Evolutionary conservation across 2,329 filamentous ascomycete species (phyloP).

Genomic region (Apiospora aurea): DNA sequence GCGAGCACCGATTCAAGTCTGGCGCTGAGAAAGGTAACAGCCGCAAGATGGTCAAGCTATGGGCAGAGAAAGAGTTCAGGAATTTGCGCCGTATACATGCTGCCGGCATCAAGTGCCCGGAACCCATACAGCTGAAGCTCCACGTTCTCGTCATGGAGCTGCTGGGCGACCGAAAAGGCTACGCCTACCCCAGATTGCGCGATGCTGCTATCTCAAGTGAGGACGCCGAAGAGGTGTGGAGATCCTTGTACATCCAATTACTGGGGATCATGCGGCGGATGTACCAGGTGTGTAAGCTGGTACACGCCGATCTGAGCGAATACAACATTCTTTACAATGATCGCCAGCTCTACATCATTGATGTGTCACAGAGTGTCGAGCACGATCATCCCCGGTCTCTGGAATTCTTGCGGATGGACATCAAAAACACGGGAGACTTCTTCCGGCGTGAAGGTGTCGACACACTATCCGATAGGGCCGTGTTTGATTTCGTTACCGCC

Average conservation of each 20-base stretch:
- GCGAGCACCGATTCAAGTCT: slow-evolving; percentile 88
- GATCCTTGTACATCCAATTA: slow-evolving; percentile 79
- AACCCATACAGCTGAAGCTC: slow-evolving; percentile 87
- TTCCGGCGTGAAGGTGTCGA: slow-evolving; percentile 88
- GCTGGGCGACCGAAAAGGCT: slow-evolving; percentile 84
- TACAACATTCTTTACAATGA: slow-evolving; percentile 96
- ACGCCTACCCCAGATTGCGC: slow-evolving; percentile 85
- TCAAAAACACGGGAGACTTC: slow-evolving; percentile 95
- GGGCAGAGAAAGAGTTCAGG: slow-evolving; percentile 98
- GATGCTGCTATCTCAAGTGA: slow-evolving; percentile 79
- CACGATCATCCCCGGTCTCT: slow-evolving; percentile 92
- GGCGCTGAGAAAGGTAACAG: slow-evolving; percentile 96
- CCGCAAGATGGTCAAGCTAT: slow-evolving; percentile 96
- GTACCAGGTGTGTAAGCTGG: slow-evolving; percentile 90
- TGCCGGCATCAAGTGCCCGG: slow-evolving; percentile 88
- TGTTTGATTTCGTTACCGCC: slow-evolving; percentile 83
- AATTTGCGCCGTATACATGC: slow-evolving; percentile 86
- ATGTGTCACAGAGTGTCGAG: slow-evolving; percentile 97
- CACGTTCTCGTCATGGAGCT: slow-evolving; percentile 97
- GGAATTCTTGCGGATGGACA: slow-evolving; percentile 96
- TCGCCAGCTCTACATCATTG: slow-evolving; percentile 86
- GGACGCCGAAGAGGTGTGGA: slow-evolving; percentile 76
- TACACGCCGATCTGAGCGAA: slow-evolving; percentile 96
- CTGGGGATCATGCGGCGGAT: slow-evolving; percentile 89
- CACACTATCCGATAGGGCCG: slow-evolving; percentile 76